Evolutionary conservation across 192 early-diverging fungal genomes (phyloP).

Genomic region (Gigaspora rosea): DNA sequence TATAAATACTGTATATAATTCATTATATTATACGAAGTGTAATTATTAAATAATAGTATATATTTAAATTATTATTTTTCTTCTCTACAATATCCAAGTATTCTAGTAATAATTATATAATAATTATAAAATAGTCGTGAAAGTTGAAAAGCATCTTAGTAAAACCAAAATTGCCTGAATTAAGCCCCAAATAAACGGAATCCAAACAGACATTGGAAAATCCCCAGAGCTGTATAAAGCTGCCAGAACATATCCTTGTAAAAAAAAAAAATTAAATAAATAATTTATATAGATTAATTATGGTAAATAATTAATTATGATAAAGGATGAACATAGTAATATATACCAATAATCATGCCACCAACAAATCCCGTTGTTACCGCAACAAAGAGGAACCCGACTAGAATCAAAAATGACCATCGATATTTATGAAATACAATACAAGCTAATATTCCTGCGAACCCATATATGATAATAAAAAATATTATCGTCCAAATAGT

Average conservation of each 20-base stretch:
- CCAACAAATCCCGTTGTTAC: conserved; percentile 46
- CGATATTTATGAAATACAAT: conserved; percentile 51
- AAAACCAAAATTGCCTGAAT: conserved; percentile 64
- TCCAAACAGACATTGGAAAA: conserved; percentile 73
- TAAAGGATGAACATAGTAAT: background rate
- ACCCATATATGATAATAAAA: conserved; percentile 56
- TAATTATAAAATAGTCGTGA: conserved; percentile 53
- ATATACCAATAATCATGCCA: conserved; percentile 45
- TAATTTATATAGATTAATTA: too few relatives aligned
- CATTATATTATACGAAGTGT: too few relatives aligned
- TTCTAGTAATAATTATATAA: too few relatives aligned
- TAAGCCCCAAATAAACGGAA: conserved; percentile 69
- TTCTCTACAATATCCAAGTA: too few relatives aligned
- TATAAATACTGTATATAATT: too few relatives aligned
- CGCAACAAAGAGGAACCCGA: conserved; percentile 38
- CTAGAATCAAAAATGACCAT: conserved; percentile 38
- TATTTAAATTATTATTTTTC: too few relatives aligned
- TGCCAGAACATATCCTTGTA: conserved; percentile 55
- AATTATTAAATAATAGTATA: too few relatives aligned
- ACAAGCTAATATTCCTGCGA: conserved; percentile 60
- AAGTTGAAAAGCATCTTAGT: conserved; percentile 60
- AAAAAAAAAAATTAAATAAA: too few relatives aligned
- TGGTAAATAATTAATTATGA: background rate
- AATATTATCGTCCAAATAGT: conserved; percentile 64
- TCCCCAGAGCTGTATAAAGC: conserved; percentile 63